Evolutionary conservation across 2,329 filamentous ascomycete genomes (phyloP).

Genomic region (Botrytis fabae): DNA sequence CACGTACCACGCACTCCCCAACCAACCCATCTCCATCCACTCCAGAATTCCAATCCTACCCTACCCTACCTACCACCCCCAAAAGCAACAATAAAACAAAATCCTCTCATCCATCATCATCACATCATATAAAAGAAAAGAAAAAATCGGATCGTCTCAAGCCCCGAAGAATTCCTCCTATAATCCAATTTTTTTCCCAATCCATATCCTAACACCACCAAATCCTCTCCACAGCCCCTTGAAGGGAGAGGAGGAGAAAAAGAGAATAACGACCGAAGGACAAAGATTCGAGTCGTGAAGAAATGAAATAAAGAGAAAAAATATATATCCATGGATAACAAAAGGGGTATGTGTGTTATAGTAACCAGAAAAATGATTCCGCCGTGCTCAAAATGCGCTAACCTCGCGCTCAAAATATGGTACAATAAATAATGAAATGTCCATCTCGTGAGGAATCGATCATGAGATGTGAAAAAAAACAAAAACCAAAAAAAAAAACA

Average conservation of each 20-base stretch:
- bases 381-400: conserved; percentile 15
- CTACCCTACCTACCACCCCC: too few species aligned
- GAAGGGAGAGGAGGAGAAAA: too few species aligned
- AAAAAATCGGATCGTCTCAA: not conserved
- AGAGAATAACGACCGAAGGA: not conserved
- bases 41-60: not conserved
- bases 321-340: conserved; percentile 1
- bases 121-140: conserved; percentile 4
- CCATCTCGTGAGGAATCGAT: too few species aligned
- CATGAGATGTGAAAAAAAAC: not conserved
- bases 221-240: not conserved
- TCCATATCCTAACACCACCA: conserved; percentile 14
- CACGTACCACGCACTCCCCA: not conserved
- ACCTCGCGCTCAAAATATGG: conserved; percentile 1
- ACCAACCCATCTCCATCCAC: not conserved
- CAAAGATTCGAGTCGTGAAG: not conserved
- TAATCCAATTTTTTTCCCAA: not conserved
- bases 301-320: not conserved
- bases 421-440: not conserved
- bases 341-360: conserved; percentile 14
- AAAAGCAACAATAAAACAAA: not conserved
- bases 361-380: not conserved
- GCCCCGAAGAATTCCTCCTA: not conserved
- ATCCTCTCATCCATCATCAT: not conserved
- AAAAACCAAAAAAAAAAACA: not conserved